These are phyloP conservation scores for Geotrichum cucujoidarum DNA, from an alignment of 1,139 yeast species.

Conservation along the genomic window DNA sequence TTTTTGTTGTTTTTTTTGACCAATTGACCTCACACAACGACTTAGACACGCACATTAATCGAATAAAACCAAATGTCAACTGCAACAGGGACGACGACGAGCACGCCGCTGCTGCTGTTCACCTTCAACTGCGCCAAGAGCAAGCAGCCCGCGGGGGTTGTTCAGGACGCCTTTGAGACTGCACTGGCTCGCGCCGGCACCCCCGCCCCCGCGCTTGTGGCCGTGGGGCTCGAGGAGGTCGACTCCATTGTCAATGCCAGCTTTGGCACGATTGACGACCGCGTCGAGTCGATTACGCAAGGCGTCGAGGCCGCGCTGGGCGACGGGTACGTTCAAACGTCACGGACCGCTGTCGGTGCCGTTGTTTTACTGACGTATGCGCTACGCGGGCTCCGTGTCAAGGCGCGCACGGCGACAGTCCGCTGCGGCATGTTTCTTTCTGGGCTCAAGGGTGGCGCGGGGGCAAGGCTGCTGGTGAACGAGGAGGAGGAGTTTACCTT, in stretches of 20 bases:
- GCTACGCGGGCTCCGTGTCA: conserved; percentile 36
- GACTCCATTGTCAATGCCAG: conserved; percentile 62
- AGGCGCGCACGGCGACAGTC: conserved; percentile 28
- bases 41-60: not conserved
- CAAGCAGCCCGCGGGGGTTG: conserved; percentile 24
- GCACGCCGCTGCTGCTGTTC: conserved; percentile 10
- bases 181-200: conserved; percentile 20
- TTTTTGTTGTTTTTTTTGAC: too few species aligned
- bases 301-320: conserved; percentile 43
- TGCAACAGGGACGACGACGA: not conserved
- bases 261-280: conserved; percentile 42
- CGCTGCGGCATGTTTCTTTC: conserved; percentile 59
- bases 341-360: conserved; percentile 55
- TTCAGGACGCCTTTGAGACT: conserved; percentile 14
- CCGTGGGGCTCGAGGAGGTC: conserved; percentile 72
- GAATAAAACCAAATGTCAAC: too few species aligned
- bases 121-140: conserved; percentile 32
- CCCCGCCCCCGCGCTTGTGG: conserved; percentile 52
- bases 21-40: not conserved
- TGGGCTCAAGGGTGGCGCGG: conserved; percentile 72
- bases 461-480: conserved; percentile 45
- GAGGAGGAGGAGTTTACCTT: conserved; percentile 46
- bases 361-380: conserved; percentile 55
- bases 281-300: conserved; percentile 43
- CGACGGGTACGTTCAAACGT: conserved; percentile 44